These are phyloP conservation scores for Talaromyces sp. DNA, from an alignment of 2,329 filamentous ascomycete genomes.

Conservation along the genomic window DNA sequence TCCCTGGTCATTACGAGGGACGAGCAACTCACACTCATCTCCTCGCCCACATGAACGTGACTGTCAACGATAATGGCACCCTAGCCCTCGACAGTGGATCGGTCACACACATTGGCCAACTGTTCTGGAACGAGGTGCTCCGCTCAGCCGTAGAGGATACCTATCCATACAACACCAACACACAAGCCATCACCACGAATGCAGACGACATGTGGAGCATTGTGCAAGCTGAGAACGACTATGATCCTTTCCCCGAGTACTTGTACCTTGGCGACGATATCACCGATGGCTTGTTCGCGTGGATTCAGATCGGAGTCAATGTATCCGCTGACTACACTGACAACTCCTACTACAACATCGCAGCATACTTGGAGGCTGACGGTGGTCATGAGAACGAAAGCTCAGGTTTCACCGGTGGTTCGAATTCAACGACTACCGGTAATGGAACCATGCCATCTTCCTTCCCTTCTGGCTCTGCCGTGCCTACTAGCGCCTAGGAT, in stretches of 20 bases:
- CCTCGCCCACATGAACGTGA: slow-evolving; percentile 41
- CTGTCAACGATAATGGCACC: slow-evolving; percentile 44
- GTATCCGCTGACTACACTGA: slow-evolving; percentile 32
- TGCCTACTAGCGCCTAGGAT: background rate
- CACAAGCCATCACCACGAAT: slow-evolving; percentile 37
- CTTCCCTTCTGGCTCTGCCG: background rate
- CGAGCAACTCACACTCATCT: slow-evolving; percentile 52
- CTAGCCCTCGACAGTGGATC: slow-evolving; percentile 23
- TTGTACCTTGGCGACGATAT: slow-evolving; percentile 51
- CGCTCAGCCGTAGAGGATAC: slow-evolving; percentile 43
- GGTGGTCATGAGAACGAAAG: slow-evolving; percentile 23
- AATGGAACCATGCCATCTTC: background rate
- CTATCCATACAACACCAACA: slow-evolving; percentile 33
- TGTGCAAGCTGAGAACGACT: slow-evolving; percentile 41
- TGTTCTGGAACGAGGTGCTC: slow-evolving; percentile 51
- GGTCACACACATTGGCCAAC: slow-evolving; percentile 49
- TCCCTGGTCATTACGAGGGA: slow-evolving; percentile 48
- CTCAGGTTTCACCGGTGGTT: background rate
- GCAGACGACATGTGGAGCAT: slow-evolving; percentile 43
- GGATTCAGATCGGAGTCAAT: slow-evolving; percentile 51
- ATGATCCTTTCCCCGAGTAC: slow-evolving; percentile 55
- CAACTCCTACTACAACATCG: slow-evolving; percentile 23
- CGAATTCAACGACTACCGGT: background rate
- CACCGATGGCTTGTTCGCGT: slow-evolving; percentile 47
- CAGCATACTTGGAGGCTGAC: slow-evolving; percentile 24